Conservation (phyloP, 1,284 basidiomycete genomes). For the Papiliotrema flavescens region DNA sequence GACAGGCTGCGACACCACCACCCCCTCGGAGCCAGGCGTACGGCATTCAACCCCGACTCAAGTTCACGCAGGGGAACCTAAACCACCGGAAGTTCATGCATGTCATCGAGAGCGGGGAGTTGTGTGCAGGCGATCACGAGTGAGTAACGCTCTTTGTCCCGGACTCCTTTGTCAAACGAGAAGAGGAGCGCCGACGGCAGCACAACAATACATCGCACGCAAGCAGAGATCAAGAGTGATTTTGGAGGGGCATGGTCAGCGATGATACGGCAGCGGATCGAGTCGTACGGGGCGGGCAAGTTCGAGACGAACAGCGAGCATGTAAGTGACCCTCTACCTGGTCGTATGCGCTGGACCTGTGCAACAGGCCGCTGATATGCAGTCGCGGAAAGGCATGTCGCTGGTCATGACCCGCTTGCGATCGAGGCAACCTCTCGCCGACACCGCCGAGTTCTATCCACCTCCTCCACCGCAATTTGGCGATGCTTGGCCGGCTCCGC, state of each 20-base stretch:
- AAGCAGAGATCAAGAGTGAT: slow-evolving; percentile 44
- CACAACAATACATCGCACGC: slow-evolving; percentile 43
- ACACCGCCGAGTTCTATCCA: slow-evolving; percentile 34
- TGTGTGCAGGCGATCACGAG: no score
- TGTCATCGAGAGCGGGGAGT: slow-evolving; percentile 43
- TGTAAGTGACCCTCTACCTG: slow-evolving; percentile 30
- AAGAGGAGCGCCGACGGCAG: slow-evolving; percentile 1
- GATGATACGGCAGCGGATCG: slow-evolving; percentile 43
- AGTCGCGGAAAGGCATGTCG: slow-evolving; percentile 49
- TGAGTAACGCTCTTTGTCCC: no score
- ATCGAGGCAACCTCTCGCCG: slow-evolving; percentile 30
- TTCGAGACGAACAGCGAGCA: slow-evolving; percentile 46
- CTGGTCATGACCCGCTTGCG: slow-evolving; percentile 41
- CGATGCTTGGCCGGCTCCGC: slow-evolving; percentile 17
- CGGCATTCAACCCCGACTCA: slow-evolving; percentile 32
- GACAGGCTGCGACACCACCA: not conserved
- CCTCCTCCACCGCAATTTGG: slow-evolving; percentile 29
- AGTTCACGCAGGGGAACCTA: slow-evolving; percentile 42
- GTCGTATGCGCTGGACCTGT: not conserved
- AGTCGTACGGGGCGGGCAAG: slow-evolving; percentile 44
- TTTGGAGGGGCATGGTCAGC: slow-evolving; percentile 44
- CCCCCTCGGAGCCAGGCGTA: slow-evolving; percentile 8
- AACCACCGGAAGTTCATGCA: slow-evolving; percentile 50
- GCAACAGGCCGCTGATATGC: not conserved
- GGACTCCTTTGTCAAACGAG: slow-evolving; percentile 29